Evolutionary conservation across 176 grass and related monocot genomes (phyloP), one percentile per base, ranked within the genome.

Genomic region (Guadua angustifolia): DNA sequence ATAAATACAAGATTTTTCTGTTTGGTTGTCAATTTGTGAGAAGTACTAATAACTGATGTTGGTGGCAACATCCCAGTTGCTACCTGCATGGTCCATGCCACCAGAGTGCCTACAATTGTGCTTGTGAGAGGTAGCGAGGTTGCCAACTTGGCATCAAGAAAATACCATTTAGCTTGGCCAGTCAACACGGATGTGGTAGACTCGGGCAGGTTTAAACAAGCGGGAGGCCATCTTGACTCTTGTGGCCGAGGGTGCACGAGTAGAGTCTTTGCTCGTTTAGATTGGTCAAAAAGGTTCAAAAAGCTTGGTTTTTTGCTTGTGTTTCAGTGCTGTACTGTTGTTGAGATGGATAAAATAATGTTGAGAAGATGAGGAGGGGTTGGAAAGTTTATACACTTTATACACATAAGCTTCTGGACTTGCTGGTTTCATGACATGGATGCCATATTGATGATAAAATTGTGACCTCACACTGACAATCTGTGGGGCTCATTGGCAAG

Each of bases 41-140:
- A 50, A 64, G 42, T 80, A 22, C 55, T 83, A 75, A 75, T 70
- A 79, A 62, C 43, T 38, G 33, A 26, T 62, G 74, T 18, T 39
- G 84, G 53, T 87, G 80, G 62, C 69, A 68, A 49, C 84, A 46
- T 67, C 74, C 79, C 51, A 68, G 74, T 45, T 72, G 17, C 42
- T 75, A 85, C 61, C 80, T 87, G 58, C 38, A 82, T 86, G 88
- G 84, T 83, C 88, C 83, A 67, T 22, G 74, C 79, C 80, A 90
- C 79, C 49, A 44, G 74, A 38, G 74, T 61, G 5, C 68, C 63
- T 69, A 60, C 79, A 58, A 14, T 66, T 70, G 38, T 72, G 65
- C 87, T 53, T n/a, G n/a, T 56, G 36, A 58, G 73, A 40, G 52
- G 18, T 19, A 36, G 51, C 22, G 51, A 84, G 70, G 52, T 69